Conservation (phyloP, 1,139 yeast species). For the Nakaseomyces delphensis region DNA sequence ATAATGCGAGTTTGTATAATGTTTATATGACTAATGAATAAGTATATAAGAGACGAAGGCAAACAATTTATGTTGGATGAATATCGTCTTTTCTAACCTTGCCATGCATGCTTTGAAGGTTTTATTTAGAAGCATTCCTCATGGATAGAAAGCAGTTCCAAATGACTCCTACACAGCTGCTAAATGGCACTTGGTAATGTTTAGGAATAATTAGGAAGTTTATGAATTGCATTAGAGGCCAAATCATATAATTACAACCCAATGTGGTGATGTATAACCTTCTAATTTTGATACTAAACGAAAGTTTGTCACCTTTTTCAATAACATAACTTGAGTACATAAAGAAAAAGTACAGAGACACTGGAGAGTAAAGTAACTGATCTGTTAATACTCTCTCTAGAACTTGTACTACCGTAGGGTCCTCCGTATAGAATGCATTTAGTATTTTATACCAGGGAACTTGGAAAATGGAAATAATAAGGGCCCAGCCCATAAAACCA, state of each 20-base stretch:
- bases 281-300: conserved; percentile 53
- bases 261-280: conserved; percentile 67
- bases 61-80: background rate
- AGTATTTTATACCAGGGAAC: conserved; percentile 83
- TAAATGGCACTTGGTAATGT: conserved; percentile 80
- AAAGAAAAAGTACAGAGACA: conserved; percentile 72
- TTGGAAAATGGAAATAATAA: conserved; percentile 71
- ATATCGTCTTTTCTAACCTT: background rate
- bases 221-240: conserved; percentile 91
- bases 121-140: conserved; percentile 38
- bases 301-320: conserved; percentile 63
- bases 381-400: conserved; percentile 82
- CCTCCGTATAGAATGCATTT: conserved; percentile 66
- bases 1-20: background rate
- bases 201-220: conserved; percentile 78
- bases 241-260: conserved; percentile 71
- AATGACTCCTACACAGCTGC: conserved; percentile 78
- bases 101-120: background rate
- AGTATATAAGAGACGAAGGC: background rate
- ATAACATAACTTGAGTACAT: conserved; percentile 75
- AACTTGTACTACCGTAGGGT: conserved; percentile 75
- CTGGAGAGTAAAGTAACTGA: conserved; percentile 81
- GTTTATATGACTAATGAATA: background rate
- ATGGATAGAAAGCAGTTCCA: conserved; percentile 91
- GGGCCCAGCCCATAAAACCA: conserved; percentile 85